Percentiles rank a stretch among this genome's conserved stretches.
These are phyloP conservation scores for Penicillium concentricum DNA, from an alignment of 2,329 filamentous ascomycete genomes.

Conservation along the genomic window DNA sequence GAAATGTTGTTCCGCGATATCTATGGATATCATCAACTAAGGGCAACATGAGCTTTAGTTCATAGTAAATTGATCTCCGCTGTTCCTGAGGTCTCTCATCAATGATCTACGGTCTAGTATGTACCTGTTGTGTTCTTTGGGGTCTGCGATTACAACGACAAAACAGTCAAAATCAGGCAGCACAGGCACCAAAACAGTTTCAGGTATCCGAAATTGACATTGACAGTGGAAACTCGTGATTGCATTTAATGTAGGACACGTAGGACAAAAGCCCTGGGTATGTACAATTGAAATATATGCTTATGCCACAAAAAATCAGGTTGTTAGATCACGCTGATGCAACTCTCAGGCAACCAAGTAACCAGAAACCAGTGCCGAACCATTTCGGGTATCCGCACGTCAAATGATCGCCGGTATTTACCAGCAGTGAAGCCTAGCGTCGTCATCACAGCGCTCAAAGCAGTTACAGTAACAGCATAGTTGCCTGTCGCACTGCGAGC, in stretches of 20 bases:
- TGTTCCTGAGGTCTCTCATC: neutral
- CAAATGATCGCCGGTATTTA: neutral
- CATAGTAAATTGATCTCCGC: neutral
- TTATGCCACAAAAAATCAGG: neutral
- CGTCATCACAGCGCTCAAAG: neutral
- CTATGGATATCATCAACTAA: neutral
- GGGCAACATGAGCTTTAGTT: neutral
- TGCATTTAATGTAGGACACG: conserved; percentile 2
- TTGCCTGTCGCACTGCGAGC: neutral
- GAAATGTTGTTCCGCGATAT: conserved; percentile 18
- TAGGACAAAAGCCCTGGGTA: conserved; percentile 11
- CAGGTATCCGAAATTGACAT: neutral
- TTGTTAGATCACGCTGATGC: neutral
- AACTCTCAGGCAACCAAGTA: conserved; percentile 3
- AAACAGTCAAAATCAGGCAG: neutral
- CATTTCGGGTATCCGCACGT: conserved; percentile 1
- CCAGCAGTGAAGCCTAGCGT: neutral
- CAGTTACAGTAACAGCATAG: neutral
- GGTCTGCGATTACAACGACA: neutral
- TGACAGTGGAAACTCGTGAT: neutral
- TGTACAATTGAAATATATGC: conserved; percentile 12
- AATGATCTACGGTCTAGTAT: neutral
- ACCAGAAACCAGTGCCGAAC: neutral
- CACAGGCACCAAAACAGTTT: neutral
- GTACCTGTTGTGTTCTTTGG: too few relatives aligned